Evolutionary conservation across 2,329 filamentous ascomycete genomes (phyloP), one percentile per base, ranked within the genome.

Genomic region (Didymella lethalis): DNA sequence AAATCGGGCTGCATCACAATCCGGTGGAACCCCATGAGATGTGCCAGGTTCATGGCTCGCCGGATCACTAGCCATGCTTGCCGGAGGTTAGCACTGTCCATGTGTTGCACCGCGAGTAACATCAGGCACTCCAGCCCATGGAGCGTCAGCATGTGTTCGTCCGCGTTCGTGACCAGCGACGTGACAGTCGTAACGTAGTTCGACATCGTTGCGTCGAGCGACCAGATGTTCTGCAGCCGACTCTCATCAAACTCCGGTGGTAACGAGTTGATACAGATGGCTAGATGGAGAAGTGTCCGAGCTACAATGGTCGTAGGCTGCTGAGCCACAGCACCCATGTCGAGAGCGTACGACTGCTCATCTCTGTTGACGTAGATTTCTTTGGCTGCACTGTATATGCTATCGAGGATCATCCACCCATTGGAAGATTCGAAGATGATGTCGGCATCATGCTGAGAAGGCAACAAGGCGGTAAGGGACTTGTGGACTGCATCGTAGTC

Each of bases 1-100:
- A 54, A 29, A 10, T 63, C 64, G n/a, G 61, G 45, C 47, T 72
- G 65, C 1, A 52, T 51, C 14, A 76, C 68, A 29, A 75, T 76
- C 44, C 71, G 74, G 43, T 77, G 74, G 52, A 76, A 74, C 1
- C 74, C 74, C 73, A 77, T 75, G 2, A 77, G 69, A 23, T 77
- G 71, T 16, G 74, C 73, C 5, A 75, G 57, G 26, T 69, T 75
- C 43, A 76, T 62, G n/a, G 71, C 72, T 40, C 74, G 68, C 38
- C 73, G 66, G 28, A 73, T 53, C 18, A 73, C 62, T 6, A 77
- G 70, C 74, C 74, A 77, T 2, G 73, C 63, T 64, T 75, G 69
- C 29, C 73, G 62, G 8, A 75, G 65, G 41, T 72, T 72, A 3
- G 68, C 70, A 32, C 59, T 70, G 54, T 72, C 72, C 55, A 74